Base-by-base conservation (phyloP, 1,284 basidiomycete genomes). In the Trichosporon sp. region DNA sequence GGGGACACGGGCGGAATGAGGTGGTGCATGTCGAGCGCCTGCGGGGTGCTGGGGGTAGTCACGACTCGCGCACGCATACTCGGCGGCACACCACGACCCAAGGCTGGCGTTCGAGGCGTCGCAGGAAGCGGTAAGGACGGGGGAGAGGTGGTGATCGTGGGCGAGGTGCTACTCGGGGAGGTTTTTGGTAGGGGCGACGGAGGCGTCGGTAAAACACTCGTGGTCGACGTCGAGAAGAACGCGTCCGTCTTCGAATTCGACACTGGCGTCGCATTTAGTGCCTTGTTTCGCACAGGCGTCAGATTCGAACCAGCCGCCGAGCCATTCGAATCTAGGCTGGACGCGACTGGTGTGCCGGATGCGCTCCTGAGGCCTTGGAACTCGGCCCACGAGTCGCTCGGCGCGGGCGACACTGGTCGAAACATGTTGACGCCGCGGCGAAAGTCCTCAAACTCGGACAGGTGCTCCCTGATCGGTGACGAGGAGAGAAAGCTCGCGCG, bases 241-340 rank as follows among this genome's bases (percentile, higher is more conserved):
- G 78, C 65, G 53, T 82, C 80, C 7, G 77, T 82, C 66, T 76
- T 78, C 12, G 77, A 79, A 35, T 74, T 69, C 12, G 77, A 76
- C 7, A 23, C 51, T 18, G 27, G 27, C 56, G 56, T 32, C 29
- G 12, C 29, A 60, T 29, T 18, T 60, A n/a, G 27, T n/a, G 29
- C 27, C 29, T 60, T 29, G 56, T 32, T 23, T 31, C 56, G 56
- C 27, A 31, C 56, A 32, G 56, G 27, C 27, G 56, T 31, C 7
- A 29, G n/a, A 60, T 51, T 51, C 11, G 29, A 60, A 15, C 15
- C 18, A 60, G 18, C 56, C 29, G 27, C 56, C 29, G 56, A 60
- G 56, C 27, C 56, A 29, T 31, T 60, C 13, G 56, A 60, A 2
- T 31, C 56, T n/a, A 60, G 7, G n/a, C 56, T 60, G 8, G 56